Conservation (phyloP, 2,329 filamentous ascomycete genomes). For the Beauveria caledonica region DNA sequence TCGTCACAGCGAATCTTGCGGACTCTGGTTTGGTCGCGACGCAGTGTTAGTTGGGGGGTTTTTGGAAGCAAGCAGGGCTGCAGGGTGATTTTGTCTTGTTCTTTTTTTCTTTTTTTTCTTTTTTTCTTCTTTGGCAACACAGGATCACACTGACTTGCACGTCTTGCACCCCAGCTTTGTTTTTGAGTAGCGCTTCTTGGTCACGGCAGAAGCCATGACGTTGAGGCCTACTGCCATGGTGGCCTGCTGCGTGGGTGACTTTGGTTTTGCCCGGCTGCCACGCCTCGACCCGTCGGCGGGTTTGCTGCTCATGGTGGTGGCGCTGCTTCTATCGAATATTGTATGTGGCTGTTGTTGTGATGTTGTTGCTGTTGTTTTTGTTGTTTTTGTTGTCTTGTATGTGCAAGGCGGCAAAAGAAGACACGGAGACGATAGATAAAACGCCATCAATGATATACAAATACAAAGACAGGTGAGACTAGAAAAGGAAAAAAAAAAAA, state of each 20-base stretch:
- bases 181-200: constrained; percentile 11
- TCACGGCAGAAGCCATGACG: neutral
- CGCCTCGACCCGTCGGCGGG: constrained; percentile 1
- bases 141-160: constrained; percentile 11
- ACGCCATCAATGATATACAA: neutral
- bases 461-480: neutral
- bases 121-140: neutral
- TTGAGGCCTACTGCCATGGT: neutral
- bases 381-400: neutral
- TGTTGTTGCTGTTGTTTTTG: neutral
- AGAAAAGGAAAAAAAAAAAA: neutral
- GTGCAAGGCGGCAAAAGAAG: neutral
- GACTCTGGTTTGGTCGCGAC: constrained; percentile 8
- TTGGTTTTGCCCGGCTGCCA: neutral
- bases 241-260: neutral
- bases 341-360: neutral
- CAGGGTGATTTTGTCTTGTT: neutral
- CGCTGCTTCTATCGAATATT: neutral
- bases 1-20: constrained; percentile 17
- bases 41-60: too few species aligned
- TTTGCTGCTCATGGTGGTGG: neutral
- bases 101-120: neutral
- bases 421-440: neutral
- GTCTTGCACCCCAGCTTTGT: constrained; percentile 12
- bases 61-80: too few species aligned